Conservation (phyloP, 352 stramenopile species). For the Phytopythium ostracodes region DNA sequence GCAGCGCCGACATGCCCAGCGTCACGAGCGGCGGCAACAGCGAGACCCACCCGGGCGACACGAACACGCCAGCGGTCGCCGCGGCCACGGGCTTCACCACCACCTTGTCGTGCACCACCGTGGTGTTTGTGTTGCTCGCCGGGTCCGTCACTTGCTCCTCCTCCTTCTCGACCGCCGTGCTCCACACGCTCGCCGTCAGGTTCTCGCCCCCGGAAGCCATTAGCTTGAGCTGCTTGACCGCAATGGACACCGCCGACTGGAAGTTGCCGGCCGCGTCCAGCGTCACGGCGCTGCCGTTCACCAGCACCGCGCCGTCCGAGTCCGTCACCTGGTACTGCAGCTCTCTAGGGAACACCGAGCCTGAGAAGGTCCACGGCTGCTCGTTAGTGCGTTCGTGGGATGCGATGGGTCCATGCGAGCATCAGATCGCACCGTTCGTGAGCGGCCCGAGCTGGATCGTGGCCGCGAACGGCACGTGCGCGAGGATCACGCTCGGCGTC, state of each 20-base stretch:
- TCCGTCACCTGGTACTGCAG: constrained; percentile 59
- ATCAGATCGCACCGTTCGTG: constrained; percentile 51
- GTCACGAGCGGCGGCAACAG: constrained; percentile 72
- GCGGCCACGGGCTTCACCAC: constrained; percentile 25
- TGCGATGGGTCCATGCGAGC: too few relatives aligned
- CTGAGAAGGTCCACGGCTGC: constrained; percentile 14
- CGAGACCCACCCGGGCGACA: constrained; percentile 71
- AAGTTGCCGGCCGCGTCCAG: constrained; percentile 67
- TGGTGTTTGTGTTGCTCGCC: constrained; percentile 11
- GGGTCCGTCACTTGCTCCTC: constrained; percentile 1
- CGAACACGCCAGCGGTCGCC: constrained; percentile 37
- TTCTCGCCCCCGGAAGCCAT: constrained; percentile 36
- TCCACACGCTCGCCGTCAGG: constrained; percentile 51
- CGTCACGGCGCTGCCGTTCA: constrained; percentile 62
- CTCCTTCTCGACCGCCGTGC: constrained; percentile 9
- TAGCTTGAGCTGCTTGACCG: constrained; percentile 43
- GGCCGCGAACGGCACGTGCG: constrained; percentile 61
- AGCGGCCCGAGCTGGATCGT: constrained; percentile 63
- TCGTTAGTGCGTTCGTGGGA: neutral
- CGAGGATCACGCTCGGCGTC: constrained; percentile 67
- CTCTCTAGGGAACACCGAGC: constrained; percentile 61
- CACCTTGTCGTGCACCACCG: constrained; percentile 10
- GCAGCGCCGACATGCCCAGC: constrained; percentile 61
- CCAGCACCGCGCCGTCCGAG: constrained; percentile 35
- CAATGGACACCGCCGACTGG: constrained; percentile 37